Evolutionary conservation across 495 filamentous ascomycete genomes (phyloP).

Genomic region (Thermochaetoides thermophila): DNA sequence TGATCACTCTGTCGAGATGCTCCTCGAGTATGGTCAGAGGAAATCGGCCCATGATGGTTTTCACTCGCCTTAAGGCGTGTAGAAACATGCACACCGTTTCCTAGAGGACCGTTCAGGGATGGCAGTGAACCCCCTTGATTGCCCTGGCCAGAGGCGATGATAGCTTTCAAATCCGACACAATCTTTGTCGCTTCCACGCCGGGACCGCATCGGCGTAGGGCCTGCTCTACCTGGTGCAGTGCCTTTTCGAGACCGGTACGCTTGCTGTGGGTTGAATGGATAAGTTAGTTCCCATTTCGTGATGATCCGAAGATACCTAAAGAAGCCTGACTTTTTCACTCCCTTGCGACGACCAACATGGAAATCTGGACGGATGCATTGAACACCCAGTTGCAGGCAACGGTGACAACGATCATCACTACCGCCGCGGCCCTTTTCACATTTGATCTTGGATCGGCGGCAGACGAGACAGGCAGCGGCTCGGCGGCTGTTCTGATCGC

Average conservation of each 20-base stretch:
- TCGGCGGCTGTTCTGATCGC: slow-evolving; percentile 17
- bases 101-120: slow-evolving; percentile 2
- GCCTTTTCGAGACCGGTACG: slow-evolving; percentile 60
- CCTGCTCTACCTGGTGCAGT: slow-evolving; percentile 57
- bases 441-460: slow-evolving; percentile 53
- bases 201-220: slow-evolving; percentile 45
- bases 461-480: slow-evolving; percentile 52
- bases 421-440: slow-evolving; percentile 33
- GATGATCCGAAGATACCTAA: too few species aligned
- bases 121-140: slow-evolving; percentile 2
- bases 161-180: slow-evolving; percentile 38
- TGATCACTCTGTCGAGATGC: slow-evolving; percentile 9
- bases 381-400: slow-evolving; percentile 40
- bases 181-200: slow-evolving; percentile 39
- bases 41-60: too few species aligned
- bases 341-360: slow-evolving; percentile 59
- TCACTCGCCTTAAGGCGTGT: too few species aligned
- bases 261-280: slow-evolving; percentile 34
- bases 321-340: slow-evolving; percentile 50
- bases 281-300: too few species aligned
- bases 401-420: slow-evolving; percentile 42
- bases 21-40: slow-evolving; percentile 2
- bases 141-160: slow-evolving; percentile 26
- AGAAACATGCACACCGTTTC: not conserved
- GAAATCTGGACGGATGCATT: slow-evolving; percentile 53